These are phyloP conservation scores for Sclerotinia glacialis DNA, from an alignment of 2,329 filamentous ascomycete genomes.

Conservation along the genomic window DNA sequence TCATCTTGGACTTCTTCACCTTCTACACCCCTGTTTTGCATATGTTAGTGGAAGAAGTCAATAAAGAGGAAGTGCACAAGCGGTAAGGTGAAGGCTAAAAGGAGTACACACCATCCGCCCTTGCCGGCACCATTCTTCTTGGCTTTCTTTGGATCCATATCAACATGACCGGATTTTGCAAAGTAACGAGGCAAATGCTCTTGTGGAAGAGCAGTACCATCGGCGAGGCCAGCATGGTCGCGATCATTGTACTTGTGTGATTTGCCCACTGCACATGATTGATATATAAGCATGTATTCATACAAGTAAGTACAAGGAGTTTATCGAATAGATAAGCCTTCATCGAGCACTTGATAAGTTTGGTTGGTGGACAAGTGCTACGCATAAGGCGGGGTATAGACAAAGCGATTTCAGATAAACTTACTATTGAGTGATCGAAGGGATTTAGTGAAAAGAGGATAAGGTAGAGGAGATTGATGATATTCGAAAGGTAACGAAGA, in stretches of 20 bases:
- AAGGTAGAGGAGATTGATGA: not conserved
- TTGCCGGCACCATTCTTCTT: slow-evolving; percentile 96
- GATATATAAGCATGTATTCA: slow-evolving; percentile 25
- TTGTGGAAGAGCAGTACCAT: slow-evolving; percentile 63
- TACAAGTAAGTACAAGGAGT: not conserved
- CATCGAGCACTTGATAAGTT: not conserved
- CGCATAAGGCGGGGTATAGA: slow-evolving; percentile 19
- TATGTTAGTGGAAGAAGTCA: slow-evolving; percentile 25
- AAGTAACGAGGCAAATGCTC: slow-evolving; percentile 89
- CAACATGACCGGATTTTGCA: slow-evolving; percentile 78
- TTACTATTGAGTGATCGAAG: slow-evolving; percentile 23
- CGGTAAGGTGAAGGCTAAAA: not conserved
- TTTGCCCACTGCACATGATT: slow-evolving; percentile 73
- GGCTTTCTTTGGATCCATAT: slow-evolving; percentile 82
- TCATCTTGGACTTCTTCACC: slow-evolving; percentile 84
- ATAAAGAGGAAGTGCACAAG: slow-evolving; percentile 13
- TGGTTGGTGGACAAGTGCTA: slow-evolving; percentile 25
- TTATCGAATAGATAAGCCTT: slow-evolving; percentile 11
- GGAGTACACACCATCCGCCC: slow-evolving; percentile 77
- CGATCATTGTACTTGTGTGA: slow-evolving; percentile 95
- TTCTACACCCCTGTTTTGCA: slow-evolving; percentile 65
- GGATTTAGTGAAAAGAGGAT: slow-evolving; percentile 8
- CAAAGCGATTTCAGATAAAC: slow-evolving; percentile 12
- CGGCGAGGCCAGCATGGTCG: slow-evolving; percentile 74
- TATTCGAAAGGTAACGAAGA: not conserved